phyloP scores from a whole-genome alignment of 2,329 filamentous ascomycete genomes.

The Alternaria conjuncta region DNA sequence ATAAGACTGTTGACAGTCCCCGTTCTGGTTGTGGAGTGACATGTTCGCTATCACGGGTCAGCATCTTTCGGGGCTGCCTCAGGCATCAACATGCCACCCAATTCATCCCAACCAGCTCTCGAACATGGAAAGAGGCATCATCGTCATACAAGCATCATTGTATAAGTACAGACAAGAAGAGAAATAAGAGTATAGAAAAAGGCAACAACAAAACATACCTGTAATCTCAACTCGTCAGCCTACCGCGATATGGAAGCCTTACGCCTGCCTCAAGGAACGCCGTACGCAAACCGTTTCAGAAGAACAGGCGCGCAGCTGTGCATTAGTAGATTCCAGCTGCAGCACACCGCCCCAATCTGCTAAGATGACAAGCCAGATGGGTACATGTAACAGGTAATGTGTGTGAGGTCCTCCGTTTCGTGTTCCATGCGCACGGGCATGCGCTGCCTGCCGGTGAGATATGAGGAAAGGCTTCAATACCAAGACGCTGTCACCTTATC shows the following conservation, averaged over 20 bases:
- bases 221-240: conserved; percentile 11
- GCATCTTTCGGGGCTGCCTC: conserved; percentile 18
- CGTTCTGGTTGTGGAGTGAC: conserved; percentile 33
- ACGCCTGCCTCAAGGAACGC: conserved; percentile 33
- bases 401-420: conserved; percentile 28
- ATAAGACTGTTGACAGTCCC: conserved; percentile 18
- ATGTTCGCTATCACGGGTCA: conserved; percentile 37
- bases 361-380: conserved; percentile 30
- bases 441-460: conserved; percentile 31
- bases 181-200: neutral
- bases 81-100: conserved; percentile 8
- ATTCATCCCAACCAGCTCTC: neutral
- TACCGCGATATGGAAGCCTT: conserved; percentile 31
- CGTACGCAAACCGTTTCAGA: conserved; percentile 19
- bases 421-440: conserved; percentile 20
- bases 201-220: conserved; percentile 11
- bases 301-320: conserved; percentile 32
- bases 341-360: conserved; percentile 36
- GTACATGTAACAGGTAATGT: conserved; percentile 9
- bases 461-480: conserved; percentile 18
- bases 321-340: conserved; percentile 43
- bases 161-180: neutral
- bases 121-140: neutral
- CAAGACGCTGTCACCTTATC: neutral
- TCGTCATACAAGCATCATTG: neutral